A percentile compares a stretch with the other conserved stretches of the same genome.
Conservation (phyloP, 306 rosid species). For the Cucumis cinereus region DNA sequence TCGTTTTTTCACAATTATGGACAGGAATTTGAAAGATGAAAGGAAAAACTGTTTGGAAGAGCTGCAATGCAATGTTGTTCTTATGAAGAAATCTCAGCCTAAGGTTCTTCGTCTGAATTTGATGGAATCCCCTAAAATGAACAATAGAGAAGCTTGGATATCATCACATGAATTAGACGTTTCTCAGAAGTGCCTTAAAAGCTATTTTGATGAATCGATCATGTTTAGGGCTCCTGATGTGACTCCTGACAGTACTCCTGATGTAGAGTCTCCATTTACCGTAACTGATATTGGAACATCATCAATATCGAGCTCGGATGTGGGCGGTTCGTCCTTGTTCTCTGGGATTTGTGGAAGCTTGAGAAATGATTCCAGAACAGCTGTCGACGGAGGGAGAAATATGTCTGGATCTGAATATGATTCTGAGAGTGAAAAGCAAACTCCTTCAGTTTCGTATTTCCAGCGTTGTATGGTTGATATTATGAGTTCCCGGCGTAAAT, state of each 20-base stretch:
- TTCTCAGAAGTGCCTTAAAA: constrained; percentile 25
- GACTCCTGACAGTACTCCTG: constrained; percentile 77
- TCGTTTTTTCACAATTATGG: constrained; percentile 12
- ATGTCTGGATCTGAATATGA: constrained; percentile 50
- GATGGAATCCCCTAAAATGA: constrained; percentile 32
- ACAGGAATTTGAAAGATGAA: constrained; percentile 63
- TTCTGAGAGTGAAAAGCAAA: constrained; percentile 44
- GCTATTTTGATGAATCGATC: constrained; percentile 24
- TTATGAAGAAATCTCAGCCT: constrained; percentile 51
- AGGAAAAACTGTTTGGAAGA: constrained; percentile 69
- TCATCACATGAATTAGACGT: constrained; percentile 21
- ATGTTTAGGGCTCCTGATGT: constrained; percentile 45
- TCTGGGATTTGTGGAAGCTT: constrained; percentile 32
- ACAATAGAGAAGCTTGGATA: constrained; percentile 16
- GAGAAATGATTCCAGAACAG: constrained; percentile 27
- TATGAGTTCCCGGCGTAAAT: constrained; percentile 30
- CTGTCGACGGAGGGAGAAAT: constrained; percentile 25
- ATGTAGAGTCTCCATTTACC: constrained; percentile 59
- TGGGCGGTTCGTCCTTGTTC: constrained; percentile 46
- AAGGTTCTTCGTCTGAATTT: constrained; percentile 73
- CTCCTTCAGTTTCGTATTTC: constrained; percentile 47
- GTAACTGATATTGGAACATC: constrained; percentile 76
- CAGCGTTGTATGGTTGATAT: constrained; percentile 61
- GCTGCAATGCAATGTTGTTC: constrained; percentile 80
- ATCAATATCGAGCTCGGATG: constrained; percentile 84